These are phyloP conservation scores for Blastocystis sp. DNA, from an alignment of 352 stramenopile genomes.

Conservation along the genomic window DNA sequence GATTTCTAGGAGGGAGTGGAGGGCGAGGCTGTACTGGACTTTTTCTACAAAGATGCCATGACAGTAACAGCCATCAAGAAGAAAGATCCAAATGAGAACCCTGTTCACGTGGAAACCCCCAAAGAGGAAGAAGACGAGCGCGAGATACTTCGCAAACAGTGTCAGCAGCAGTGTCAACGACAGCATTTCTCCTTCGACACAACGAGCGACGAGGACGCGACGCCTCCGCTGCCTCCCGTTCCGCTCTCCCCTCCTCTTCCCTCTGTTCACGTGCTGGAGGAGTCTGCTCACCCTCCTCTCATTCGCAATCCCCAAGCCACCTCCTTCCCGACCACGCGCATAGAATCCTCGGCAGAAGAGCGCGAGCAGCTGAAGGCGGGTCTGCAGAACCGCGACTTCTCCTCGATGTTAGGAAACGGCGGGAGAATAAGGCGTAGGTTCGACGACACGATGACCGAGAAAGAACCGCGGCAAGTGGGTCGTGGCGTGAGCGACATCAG, in stretches of 20 bases:
- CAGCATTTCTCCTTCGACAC: not conserved
- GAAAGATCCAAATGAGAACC: not conserved
- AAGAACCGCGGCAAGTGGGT: not conserved
- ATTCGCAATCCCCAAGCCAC: not conserved
- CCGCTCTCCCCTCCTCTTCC: not conserved
- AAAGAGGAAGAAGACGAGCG: not conserved
- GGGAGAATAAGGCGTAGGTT: no score
- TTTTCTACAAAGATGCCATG: constrained; percentile 22
- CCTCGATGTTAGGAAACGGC: not conserved
- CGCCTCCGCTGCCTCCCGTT: not conserved
- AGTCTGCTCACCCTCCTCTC: not conserved
- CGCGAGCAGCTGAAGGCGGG: not conserved
- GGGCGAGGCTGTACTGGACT: constrained; percentile 22
- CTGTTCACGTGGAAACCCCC: not conserved
- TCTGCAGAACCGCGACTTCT: not conserved
- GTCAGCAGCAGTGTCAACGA: not conserved
- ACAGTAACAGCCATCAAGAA: constrained; percentile 39
- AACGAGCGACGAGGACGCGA: not conserved
- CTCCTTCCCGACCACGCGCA: no score
- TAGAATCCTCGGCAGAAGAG: no score
- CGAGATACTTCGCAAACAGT: not conserved
- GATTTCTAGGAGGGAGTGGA: constrained; percentile 6
- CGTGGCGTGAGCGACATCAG: constrained; percentile 28
- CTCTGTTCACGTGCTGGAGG: not conserved
- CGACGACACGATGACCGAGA: not conserved